Conservation (phyloP, 2,329 filamentous ascomycete genomes). For the Thermomyces lanuginosus region DNA sequence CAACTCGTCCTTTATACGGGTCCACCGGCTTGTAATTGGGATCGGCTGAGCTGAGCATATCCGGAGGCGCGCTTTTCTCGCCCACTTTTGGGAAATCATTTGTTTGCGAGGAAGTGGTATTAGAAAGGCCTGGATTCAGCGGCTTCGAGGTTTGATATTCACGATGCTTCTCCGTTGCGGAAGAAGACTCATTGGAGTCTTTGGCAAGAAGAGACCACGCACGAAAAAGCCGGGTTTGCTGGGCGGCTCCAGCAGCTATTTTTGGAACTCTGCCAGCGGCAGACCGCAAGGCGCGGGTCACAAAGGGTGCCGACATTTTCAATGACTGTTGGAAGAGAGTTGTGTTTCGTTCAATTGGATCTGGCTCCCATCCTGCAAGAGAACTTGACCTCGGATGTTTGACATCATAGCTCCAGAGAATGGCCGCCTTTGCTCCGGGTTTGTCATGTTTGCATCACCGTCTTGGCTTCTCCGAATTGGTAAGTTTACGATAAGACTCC, state of each 20-base stretch:
- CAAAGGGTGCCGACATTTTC: too few relatives aligned
- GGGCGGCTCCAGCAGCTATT: conserved; percentile 8
- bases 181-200: conserved; percentile 34
- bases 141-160: conserved; percentile 41
- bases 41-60: conserved; percentile 42
- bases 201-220: conserved; percentile 15
- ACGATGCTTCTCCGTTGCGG: conserved; percentile 38
- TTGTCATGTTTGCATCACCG: too few relatives aligned
- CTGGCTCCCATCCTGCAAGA: too few relatives aligned
- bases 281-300: conserved; percentile 30
- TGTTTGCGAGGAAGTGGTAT: conserved; percentile 46
- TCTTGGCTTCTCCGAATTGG: too few relatives aligned
- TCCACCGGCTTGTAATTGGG: conserved; percentile 42
- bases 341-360: too few relatives aligned
- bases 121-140: conserved; percentile 46
- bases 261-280: conserved; percentile 7
- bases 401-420: too few relatives aligned
- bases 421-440: too few relatives aligned
- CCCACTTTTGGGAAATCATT: conserved; percentile 48
- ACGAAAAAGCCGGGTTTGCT: conserved; percentile 16
- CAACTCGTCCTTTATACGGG: conserved; percentile 44
- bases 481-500: too few relatives aligned
- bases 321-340: too few relatives aligned
- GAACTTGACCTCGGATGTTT: too few relatives aligned
- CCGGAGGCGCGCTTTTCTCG: conserved; percentile 40